phyloP scores from a whole-genome alignment of 805 yeast genomes.

The Saccharomycopsis fermentans region DNA sequence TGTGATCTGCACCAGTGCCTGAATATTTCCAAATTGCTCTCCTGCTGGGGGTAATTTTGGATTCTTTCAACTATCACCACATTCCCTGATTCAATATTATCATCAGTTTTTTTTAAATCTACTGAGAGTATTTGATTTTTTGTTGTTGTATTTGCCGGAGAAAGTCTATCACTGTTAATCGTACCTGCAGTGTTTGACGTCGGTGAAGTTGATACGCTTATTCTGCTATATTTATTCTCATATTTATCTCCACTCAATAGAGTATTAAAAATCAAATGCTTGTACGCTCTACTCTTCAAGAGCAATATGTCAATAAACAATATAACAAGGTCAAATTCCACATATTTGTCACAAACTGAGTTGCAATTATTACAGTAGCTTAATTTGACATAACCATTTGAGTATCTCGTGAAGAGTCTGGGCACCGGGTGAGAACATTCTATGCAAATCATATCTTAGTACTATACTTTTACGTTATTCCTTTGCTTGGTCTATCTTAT shows the following conservation, averaged over 20 bases:
- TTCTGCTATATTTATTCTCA: conserved; percentile 12
- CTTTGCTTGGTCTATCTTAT: neutral
- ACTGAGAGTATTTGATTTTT: neutral
- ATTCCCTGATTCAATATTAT: conserved; percentile 16
- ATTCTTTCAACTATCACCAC: neutral
- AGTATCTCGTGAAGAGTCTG: conserved; percentile 59
- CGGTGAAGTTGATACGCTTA: neutral
- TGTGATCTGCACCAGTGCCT: conserved; percentile 20
- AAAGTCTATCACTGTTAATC: neutral
- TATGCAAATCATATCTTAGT: conserved; percentile 64
- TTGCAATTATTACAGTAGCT: conserved; percentile 68
- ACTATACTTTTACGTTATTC: neutral
- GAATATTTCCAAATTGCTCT: neutral
- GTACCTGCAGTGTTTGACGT: neutral
- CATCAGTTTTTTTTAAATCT: neutral
- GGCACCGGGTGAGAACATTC: conserved; percentile 67
- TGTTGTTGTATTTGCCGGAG: neutral
- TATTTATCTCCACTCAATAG: conserved; percentile 24
- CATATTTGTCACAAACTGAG: conserved; percentile 76
- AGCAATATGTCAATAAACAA: conserved; percentile 75
- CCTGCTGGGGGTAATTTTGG: conserved; percentile 2
- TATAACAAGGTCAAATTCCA: conserved; percentile 80
- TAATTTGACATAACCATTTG: conserved; percentile 68
- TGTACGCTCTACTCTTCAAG: conserved; percentile 76
- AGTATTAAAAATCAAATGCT: conserved; percentile 76